These are phyloP conservation scores for Dendrobium chrysotoxum DNA, from an alignment of 106 monocot genomes.

Conservation along the genomic window DNA sequence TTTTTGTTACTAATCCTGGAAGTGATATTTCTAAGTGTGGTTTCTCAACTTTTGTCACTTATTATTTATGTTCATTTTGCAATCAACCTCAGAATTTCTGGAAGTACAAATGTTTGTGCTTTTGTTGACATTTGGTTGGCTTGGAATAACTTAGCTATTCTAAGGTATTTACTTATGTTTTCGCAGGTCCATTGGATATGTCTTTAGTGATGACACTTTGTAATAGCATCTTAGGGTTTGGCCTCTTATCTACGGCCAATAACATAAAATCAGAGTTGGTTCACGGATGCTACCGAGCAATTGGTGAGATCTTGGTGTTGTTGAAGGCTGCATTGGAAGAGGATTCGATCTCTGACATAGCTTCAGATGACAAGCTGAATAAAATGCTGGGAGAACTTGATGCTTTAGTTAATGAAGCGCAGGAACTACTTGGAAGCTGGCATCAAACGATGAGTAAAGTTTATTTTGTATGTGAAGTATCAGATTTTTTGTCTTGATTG, in stretches of 20 bases:
- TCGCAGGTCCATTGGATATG: slow-evolving; percentile 47
- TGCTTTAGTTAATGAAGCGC: slow-evolving; percentile 38
- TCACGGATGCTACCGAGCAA: slow-evolving; percentile 53
- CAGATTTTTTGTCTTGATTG: background rate
- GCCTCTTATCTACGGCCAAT: slow-evolving; percentile 36
- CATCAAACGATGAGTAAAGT: slow-evolving; percentile 12
- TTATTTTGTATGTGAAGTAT: slow-evolving; percentile 52
- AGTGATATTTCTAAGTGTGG: no score
- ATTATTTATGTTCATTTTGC: no score
- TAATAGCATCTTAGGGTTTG: slow-evolving; percentile 41
- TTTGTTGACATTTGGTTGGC: background rate
- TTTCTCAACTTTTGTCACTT: no score
- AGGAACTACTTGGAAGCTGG: slow-evolving; percentile 56
- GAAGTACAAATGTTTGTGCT: background rate
- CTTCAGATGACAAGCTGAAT: slow-evolving; percentile 40
- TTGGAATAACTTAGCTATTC: background rate
- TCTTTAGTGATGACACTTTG: slow-evolving; percentile 35
- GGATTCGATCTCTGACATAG: slow-evolving; percentile 19
- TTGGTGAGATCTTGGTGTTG: slow-evolving; percentile 48
- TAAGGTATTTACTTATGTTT: background rate
- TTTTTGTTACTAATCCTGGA: no score
- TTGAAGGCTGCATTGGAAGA: slow-evolving; percentile 54
- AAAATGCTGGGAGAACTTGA: slow-evolving; percentile 47
- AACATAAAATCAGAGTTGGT: slow-evolving; percentile 28
- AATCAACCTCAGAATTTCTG: background rate